Percentiles rank a stretch among this genome's conserved stretches.
These are phyloP conservation scores for Salix exigua DNA, from an alignment of 345 rosid genomes.

Conservation along the genomic window DNA sequence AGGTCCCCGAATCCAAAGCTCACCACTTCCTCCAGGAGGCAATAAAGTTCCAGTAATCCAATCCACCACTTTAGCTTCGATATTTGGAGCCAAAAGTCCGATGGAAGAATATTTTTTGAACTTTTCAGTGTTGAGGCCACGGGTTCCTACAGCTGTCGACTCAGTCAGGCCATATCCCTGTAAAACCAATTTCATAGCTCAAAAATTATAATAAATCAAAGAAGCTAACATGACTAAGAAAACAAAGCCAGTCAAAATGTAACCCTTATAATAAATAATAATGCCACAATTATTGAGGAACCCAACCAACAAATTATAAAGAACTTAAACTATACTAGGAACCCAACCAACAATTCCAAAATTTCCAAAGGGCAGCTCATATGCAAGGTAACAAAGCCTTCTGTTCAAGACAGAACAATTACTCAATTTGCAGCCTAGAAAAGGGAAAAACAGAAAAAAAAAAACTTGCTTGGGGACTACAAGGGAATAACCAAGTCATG, in stretches of 20 bases:
- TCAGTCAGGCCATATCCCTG: conserved; percentile 96
- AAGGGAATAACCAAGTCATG: not conserved
- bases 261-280: no score
- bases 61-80: conserved; percentile 73
- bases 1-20: conserved; percentile 85
- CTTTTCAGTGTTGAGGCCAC: conserved; percentile 53
- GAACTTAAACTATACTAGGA: not conserved
- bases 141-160: conserved; percentile 77
- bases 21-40: conserved; percentile 70
- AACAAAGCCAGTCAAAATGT: not conserved
- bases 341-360: not conserved
- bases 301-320: not conserved
- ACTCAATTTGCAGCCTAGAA: not conserved
- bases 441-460: not conserved
- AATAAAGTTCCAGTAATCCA: conserved; percentile 53
- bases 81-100: conserved; percentile 82
- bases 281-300: not conserved
- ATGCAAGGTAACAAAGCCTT: not conserved
- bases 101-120: conserved; percentile 48
- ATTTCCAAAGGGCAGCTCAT: not conserved
- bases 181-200: not conserved
- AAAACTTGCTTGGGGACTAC: not conserved
- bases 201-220: not conserved
- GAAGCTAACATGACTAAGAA: not conserved
- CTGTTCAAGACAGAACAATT: not conserved